Conservation (phyloP, 768 basidiomycete genomes). For the Macrocybe gigantea region DNA sequence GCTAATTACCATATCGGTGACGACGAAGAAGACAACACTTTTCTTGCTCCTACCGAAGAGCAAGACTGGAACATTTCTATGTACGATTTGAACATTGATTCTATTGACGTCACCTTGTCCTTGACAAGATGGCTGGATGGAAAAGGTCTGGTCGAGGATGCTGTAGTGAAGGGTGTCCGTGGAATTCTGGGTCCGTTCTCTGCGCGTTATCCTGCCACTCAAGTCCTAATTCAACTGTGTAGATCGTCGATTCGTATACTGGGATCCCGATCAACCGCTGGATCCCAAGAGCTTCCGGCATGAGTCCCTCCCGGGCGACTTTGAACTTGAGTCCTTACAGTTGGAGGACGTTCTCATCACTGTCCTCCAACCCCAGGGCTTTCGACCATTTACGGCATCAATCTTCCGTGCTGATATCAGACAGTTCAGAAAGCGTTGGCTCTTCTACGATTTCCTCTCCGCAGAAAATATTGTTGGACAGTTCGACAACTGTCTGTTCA, state of each 20-base stretch:
- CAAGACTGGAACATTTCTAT: constrained; percentile 76
- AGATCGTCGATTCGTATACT: constrained; percentile 86
- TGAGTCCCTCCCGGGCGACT: constrained; percentile 70
- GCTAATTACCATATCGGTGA: constrained; percentile 51
- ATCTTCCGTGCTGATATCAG: constrained; percentile 91
- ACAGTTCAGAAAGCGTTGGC: constrained; percentile 84
- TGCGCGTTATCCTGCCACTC: neutral
- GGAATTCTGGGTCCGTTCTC: constrained; percentile 76
- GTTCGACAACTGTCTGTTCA: constrained; percentile 96
- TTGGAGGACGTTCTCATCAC: constrained; percentile 93
- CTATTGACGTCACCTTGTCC: constrained; percentile 92
- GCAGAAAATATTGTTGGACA: constrained; percentile 97
- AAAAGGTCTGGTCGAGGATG: constrained; percentile 87
- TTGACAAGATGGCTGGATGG: constrained; percentile 92
- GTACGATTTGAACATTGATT: constrained; percentile 92
- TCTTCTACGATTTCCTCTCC: constrained; percentile 92
- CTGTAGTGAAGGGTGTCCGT: constrained; percentile 89
- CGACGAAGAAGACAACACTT: constrained; percentile 51
- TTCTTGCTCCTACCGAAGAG: constrained; percentile 12
- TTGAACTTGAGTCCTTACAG: constrained; percentile 84
- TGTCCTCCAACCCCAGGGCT: constrained; percentile 88
- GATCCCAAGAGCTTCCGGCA: constrained; percentile 83
- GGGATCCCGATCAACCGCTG: constrained; percentile 78
- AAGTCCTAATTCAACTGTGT: constrained; percentile 3
- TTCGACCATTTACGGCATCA: constrained; percentile 87